Conservation (phyloP, 257 asterid species). For the Solanum virginianum region DNA sequence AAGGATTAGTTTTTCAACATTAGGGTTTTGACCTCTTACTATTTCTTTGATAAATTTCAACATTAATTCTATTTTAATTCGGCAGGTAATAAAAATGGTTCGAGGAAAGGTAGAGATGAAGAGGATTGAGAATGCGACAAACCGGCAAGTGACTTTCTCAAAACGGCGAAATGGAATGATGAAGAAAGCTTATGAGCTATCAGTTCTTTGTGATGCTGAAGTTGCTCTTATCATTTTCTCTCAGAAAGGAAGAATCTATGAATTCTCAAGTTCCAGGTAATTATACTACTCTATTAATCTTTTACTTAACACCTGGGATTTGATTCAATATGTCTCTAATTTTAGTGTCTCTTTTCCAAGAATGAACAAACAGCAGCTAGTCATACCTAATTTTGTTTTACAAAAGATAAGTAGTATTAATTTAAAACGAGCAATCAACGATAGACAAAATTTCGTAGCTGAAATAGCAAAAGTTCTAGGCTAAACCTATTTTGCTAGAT, state of each 20-base stretch:
- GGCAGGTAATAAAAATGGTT: neutral
- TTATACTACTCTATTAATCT: neutral
- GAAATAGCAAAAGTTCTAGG: too few species aligned
- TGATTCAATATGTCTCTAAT: neutral
- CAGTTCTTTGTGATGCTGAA: constrained; percentile 7
- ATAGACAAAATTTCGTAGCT: too few species aligned
- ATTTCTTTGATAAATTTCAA: neutral
- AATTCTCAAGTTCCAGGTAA: neutral
- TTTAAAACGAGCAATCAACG: too few species aligned
- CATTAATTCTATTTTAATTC: too few species aligned
- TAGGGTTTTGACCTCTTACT: neutral
- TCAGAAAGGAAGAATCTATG: neutral
- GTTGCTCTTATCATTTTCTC: constrained; percentile 3
- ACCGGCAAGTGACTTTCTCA: constrained; percentile 1
- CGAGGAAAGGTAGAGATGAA: constrained; percentile 1
- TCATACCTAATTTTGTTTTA: neutral
- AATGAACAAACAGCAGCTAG: neutral
- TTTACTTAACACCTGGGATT: neutral
- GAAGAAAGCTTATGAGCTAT: constrained; percentile 5
- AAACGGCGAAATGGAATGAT: neutral
- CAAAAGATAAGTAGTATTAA: neutral
- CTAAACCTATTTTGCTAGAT: too few species aligned
- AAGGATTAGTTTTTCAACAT: neutral
- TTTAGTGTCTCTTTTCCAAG: neutral
- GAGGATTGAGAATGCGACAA: neutral